A percentile compares a stretch with the other conserved stretches of the same genome.
These are phyloP conservation scores for Viola pubescens DNA, from an alignment of 441 rosid species.

Conservation along the genomic window DNA sequence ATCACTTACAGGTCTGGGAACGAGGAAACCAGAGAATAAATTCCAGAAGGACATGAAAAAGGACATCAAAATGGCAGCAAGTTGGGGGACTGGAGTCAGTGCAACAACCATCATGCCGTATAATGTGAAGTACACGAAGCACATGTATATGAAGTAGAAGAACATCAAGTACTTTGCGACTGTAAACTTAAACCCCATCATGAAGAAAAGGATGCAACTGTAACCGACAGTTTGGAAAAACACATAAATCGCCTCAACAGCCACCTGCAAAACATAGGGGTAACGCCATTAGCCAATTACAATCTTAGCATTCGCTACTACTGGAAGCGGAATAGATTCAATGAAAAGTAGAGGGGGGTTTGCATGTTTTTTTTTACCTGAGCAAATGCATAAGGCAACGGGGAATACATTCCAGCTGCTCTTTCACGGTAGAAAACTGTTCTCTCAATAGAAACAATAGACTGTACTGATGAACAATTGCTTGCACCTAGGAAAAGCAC, in stretches of 20 bases:
- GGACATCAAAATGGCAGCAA: constrained; percentile 61
- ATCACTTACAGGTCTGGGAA: constrained; percentile 45
- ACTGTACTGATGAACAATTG: constrained; percentile 41
- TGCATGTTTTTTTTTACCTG: constrained; percentile 32
- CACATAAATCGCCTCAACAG: constrained; percentile 55
- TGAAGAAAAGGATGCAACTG: constrained; percentile 45
- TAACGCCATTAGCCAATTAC: background rate
- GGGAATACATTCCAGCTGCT: constrained; percentile 74
- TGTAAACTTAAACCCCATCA: constrained; percentile 68
- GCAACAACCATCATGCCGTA: constrained; percentile 85
- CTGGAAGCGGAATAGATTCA: background rate
- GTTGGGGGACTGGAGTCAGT: constrained; percentile 61
- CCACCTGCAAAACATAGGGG: constrained; percentile 40
- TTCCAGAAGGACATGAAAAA: constrained; percentile 84
- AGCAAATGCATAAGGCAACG: constrained; percentile 72
- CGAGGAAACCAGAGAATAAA: constrained; percentile 72
- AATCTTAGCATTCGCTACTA: background rate
- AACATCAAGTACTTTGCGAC: constrained; percentile 53
- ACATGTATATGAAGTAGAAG: constrained; percentile 42
- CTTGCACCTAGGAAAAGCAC: constrained; percentile 53
- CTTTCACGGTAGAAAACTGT: constrained; percentile 62
- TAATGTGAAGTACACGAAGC: constrained; percentile 62
- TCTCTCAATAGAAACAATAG: constrained; percentile 51
- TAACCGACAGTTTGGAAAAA: constrained; percentile 45
- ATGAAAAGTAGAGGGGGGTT: too few species aligned